These are phyloP conservation scores for Metschnikowia shivogae DNA, from an alignment of 805 yeast genomes.

Conservation along the genomic window DNA sequence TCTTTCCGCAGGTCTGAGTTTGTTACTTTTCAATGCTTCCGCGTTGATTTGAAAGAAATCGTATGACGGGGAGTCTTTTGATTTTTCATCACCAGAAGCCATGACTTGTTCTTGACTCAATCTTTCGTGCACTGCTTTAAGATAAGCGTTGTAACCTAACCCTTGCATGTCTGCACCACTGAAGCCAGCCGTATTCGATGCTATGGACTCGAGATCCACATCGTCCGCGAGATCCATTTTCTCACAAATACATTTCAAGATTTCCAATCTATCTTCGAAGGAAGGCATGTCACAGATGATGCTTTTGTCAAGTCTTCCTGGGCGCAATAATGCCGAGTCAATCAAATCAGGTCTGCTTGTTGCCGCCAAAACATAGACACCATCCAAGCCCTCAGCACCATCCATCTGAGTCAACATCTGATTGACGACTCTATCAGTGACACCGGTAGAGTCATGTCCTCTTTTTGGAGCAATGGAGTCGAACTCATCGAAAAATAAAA, in stretches of 20 bases:
- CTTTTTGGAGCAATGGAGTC: slow-evolving; percentile 97
- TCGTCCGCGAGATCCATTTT: slow-evolving; percentile 55
- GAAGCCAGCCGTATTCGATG: slow-evolving; percentile 63
- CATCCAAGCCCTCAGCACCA: slow-evolving; percentile 97
- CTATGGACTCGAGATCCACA: slow-evolving; percentile 53
- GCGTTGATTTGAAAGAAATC: slow-evolving; percentile 45
- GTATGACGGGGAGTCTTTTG: slow-evolving; percentile 7
- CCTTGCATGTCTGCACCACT: slow-evolving; percentile 97
- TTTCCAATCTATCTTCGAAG: slow-evolving; percentile 66
- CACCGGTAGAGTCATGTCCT: slow-evolving; percentile 97
- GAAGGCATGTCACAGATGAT: slow-evolving; percentile 86
- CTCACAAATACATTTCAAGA: slow-evolving; percentile 52
- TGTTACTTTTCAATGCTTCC: slow-evolving; percentile 23
- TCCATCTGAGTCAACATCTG: slow-evolving; percentile 98
- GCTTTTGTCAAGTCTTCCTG: slow-evolving; percentile 93
- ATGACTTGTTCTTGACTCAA: slow-evolving; percentile 41
- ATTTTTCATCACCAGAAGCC: slow-evolving; percentile 15
- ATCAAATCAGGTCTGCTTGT: slow-evolving; percentile 94
- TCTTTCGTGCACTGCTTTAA: slow-evolving; percentile 75
- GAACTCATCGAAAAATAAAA: slow-evolving; percentile 90
- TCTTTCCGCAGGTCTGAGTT: slow-evolving; percentile 37
- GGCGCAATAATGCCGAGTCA: slow-evolving; percentile 90
- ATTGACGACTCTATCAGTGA: slow-evolving; percentile 95
- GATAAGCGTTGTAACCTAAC: slow-evolving; percentile 82
- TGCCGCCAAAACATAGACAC: slow-evolving; percentile 94